These are phyloP conservation scores for Klebsormidium nitens DNA, from an alignment of 139 green algal genomes.

Conservation along the genomic window DNA sequence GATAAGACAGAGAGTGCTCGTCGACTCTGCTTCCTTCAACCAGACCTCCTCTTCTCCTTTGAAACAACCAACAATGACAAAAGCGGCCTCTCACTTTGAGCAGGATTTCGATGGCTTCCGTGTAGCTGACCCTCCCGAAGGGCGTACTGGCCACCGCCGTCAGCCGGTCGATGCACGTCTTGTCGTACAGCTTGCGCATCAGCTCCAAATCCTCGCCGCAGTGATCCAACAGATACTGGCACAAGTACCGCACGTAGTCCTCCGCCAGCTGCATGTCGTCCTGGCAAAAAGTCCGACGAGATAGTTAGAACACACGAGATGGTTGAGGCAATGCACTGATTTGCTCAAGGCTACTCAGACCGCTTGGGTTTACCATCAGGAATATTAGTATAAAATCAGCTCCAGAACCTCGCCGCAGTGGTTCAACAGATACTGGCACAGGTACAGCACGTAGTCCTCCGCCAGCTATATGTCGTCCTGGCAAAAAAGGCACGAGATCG, in stretches of 20 bases:
- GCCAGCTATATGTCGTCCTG: constrained; percentile 85
- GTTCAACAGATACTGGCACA: constrained; percentile 68
- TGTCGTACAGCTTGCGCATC: constrained; percentile 82
- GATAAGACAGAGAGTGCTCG: too few relatives aligned
- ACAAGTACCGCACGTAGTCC: constrained; percentile 77
- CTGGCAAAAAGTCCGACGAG: too few relatives aligned
- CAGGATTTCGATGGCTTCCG: constrained; percentile 86
- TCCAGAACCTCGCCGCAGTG: constrained; percentile 68
- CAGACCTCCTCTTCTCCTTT: too few relatives aligned
- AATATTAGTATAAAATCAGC: too few relatives aligned
- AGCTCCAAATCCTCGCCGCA: constrained; percentile 75
- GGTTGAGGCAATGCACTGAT: too few relatives aligned
- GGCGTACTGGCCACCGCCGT: constrained; percentile 64
- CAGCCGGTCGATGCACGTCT: constrained; percentile 66
- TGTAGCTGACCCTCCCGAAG: constrained; percentile 89
- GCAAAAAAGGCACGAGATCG: too few relatives aligned
- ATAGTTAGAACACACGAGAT: too few relatives aligned
- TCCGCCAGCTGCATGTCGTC: constrained; percentile 89
- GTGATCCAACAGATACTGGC: constrained; percentile 61
- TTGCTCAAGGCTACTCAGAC: too few relatives aligned
- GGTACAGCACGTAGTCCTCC: constrained; percentile 76
- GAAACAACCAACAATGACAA: too few relatives aligned
- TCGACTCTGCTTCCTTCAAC: too few relatives aligned
- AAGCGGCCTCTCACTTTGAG: too few relatives aligned
- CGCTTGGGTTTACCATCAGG: too few relatives aligned